Conservation (phyloP, 495 filamentous ascomycete genomes). For the Neurospora tetraspora region DNA sequence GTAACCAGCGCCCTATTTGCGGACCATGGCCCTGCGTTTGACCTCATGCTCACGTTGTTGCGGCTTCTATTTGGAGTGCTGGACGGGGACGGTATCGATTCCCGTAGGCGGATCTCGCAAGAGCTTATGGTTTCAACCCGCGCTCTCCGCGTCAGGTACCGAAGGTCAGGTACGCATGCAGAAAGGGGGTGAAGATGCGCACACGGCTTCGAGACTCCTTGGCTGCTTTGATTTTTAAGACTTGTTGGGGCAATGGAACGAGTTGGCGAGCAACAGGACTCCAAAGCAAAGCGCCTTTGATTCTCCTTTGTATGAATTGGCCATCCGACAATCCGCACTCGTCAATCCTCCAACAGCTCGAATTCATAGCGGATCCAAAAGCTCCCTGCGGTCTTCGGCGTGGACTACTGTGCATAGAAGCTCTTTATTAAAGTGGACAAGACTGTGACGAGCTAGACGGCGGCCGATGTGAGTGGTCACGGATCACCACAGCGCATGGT, state of each 20-base stretch:
- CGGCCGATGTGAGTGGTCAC: slow-evolving; percentile 7
- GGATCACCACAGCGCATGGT: slow-evolving; percentile 5
- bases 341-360: not conserved
- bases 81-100: not conserved
- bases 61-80: not conserved
- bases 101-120: not conserved
- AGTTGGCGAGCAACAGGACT: not conserved
- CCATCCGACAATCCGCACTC: not conserved
- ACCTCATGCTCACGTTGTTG: not conserved
- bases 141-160: not conserved
- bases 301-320: not conserved
- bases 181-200: not conserved
- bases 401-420: not conserved
- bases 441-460: not conserved
- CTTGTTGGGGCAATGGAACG: not conserved
- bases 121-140: not conserved
- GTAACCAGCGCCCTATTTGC: not conserved
- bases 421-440: not conserved
- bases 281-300: not conserved
- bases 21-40: not conserved
- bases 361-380: not conserved
- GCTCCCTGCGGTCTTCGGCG: not conserved
- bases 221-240: not conserved
- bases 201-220: not conserved
- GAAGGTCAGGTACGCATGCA: not conserved